Percentiles rank a stretch among this genome's conserved stretches.
These are phyloP conservation scores for Trichosporon coremiiforme DNA, from an alignment of 1,284 basidiomycete genomes.

Conservation along the genomic window DNA sequence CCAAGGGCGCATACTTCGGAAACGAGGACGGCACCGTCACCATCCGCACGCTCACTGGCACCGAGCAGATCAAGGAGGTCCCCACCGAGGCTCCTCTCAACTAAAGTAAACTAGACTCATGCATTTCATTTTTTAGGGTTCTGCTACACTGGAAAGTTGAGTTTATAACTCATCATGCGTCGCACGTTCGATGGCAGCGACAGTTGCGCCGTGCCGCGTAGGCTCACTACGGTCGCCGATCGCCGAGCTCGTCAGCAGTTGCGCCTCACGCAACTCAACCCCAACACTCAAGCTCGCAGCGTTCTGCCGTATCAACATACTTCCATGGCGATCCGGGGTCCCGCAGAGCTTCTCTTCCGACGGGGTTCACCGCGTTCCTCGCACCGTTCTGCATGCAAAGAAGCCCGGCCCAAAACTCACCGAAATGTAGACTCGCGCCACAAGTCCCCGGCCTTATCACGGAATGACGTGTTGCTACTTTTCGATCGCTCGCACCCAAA, in stretches of 20 bases:
- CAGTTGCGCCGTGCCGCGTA: neutral
- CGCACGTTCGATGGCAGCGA: neutral
- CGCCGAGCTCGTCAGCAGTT: neutral
- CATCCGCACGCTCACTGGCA: slow-evolving; percentile 51
- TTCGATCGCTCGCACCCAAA: slow-evolving; percentile 1
- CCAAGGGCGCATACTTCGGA: slow-evolving; percentile 96
- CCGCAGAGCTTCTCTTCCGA: neutral
- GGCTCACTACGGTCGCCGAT: neutral
- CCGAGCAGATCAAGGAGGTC: slow-evolving; percentile 48
- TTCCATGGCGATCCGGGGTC: neutral
- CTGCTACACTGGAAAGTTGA: neutral
- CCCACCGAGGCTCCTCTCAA: slow-evolving; percentile 27
- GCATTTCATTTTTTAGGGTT: neutral
- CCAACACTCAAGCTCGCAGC: neutral
- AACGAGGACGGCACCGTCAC: slow-evolving; percentile 65
- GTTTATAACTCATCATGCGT: neutral
- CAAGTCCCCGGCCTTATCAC: neutral
- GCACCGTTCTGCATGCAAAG: neutral
- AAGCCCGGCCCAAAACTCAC: neutral
- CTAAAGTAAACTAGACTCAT: slow-evolving; percentile 6
- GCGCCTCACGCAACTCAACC: neutral
- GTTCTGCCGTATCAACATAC: neutral
- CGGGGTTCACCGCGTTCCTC: neutral
- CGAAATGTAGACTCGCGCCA: neutral
- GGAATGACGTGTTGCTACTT: neutral